These are phyloP conservation scores for Arthrobotrys musiformis DNA, from an alignment of 2,329 filamentous ascomycete genomes.

Conservation along the genomic window DNA sequence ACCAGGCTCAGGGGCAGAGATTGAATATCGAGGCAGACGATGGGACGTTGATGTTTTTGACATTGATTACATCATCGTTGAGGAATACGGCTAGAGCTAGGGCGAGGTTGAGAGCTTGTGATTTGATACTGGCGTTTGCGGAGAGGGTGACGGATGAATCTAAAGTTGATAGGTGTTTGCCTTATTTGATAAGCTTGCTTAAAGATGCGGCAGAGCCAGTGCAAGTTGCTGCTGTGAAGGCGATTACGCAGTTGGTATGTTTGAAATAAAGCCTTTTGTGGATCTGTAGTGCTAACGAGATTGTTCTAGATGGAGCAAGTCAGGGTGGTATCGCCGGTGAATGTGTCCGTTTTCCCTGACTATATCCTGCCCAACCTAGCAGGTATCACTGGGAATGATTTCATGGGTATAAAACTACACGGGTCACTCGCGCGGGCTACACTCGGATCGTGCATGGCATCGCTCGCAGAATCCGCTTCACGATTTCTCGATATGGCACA, in stretches of 20 bases:
- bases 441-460: slow-evolving; percentile 91
- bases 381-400: slow-evolving; percentile 66
- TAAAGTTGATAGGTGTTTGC: slow-evolving; percentile 90
- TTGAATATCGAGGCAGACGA: slow-evolving; percentile 75
- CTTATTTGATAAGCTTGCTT: slow-evolving; percentile 85
- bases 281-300: neutral
- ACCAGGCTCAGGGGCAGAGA: slow-evolving; percentile 76
- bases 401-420: slow-evolving; percentile 43
- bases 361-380: slow-evolving; percentile 70
- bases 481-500: slow-evolving; percentile 91
- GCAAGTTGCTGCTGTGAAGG: slow-evolving; percentile 83
- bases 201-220: slow-evolving; percentile 86
- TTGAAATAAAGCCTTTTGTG: slow-evolving; percentile 12
- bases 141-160: slow-evolving; percentile 93
- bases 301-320: slow-evolving; percentile 75
- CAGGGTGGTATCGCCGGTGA: slow-evolving; percentile 82
- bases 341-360: slow-evolving; percentile 75
- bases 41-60: slow-evolving; percentile 90
- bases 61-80: slow-evolving; percentile 85
- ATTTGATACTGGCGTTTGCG: slow-evolving; percentile 89
- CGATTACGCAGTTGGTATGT: slow-evolving; percentile 79
- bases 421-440: slow-evolving; percentile 80
- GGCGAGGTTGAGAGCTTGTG: slow-evolving; percentile 88
- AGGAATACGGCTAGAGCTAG: slow-evolving; percentile 88
- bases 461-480: slow-evolving; percentile 83